Conservation (phyloP, 1,284 basidiomycete species). For the Cryptococcus sp. region DNA sequence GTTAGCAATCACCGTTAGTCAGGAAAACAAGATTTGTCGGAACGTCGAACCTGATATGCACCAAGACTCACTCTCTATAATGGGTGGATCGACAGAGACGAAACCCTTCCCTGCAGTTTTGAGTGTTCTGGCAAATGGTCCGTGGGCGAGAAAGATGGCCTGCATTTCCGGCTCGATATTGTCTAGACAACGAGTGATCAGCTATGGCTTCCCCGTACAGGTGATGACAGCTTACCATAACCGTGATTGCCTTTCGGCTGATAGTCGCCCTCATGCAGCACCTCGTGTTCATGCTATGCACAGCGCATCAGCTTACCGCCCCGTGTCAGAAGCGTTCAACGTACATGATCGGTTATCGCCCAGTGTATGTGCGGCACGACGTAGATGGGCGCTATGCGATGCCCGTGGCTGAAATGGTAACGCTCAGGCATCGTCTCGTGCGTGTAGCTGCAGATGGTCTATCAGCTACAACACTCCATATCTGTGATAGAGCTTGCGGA, state of each 20-base stretch:
- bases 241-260: conserved; percentile 62
- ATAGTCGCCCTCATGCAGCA: conserved; percentile 62
- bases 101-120: conserved; percentile 56
- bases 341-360: conserved; percentile 61
- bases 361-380: conserved; percentile 77
- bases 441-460: conserved; percentile 57
- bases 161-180: conserved; percentile 75
- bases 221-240: conserved; percentile 57
- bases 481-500: background rate
- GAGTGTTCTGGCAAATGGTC: conserved; percentile 71
- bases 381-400: conserved; percentile 84
- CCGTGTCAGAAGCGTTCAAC: background rate
- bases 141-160: conserved; percentile 85
- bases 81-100: conserved; percentile 61
- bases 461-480: no score
- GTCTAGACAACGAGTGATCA: conserved; percentile 56
- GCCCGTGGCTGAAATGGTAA: conserved; percentile 71
- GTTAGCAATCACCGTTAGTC: background rate
- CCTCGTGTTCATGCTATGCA: conserved; percentile 45
- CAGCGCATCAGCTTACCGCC: background rate
- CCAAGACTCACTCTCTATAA: conserved; percentile 62
- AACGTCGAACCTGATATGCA: background rate
- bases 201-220: background rate
- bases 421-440: conserved; percentile 75
- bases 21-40: background rate